Base-by-base conservation (phyloP, 495 filamentous ascomycete genomes). In the Emericellopsis terricola region DNA sequence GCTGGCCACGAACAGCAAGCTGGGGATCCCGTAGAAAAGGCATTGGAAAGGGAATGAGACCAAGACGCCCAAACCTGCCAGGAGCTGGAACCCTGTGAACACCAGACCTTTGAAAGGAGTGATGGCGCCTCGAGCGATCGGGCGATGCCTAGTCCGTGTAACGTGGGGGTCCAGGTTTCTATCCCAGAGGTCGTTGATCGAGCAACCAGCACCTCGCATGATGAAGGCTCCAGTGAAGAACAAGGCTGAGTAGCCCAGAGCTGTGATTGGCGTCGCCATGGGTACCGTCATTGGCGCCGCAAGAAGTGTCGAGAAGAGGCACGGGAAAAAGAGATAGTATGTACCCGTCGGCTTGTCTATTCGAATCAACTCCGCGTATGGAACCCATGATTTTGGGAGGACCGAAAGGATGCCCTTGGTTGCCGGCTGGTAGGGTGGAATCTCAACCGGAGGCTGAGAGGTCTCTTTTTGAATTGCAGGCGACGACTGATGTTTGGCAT, bases 101-200 rank as follows among this genome's bases (percentile, higher is more conserved):
- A 71, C 56, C 5, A 97, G 46, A 19, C 77, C 89, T 6, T 73
- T 59, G 39, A 65, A 59, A 0, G 83, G 81, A 7, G 73, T 78
- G 16, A 94, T 60, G 19, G 89, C 91, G 10, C 77, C 67, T 29
- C 89, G 68, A 5, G 91, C 89, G 46, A 97, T 85, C 3, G 89
- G 89, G 2, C 89, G 79, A 29, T 86, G 68, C 17, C 74, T 73
- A 1, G 89, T 97, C 16, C 89, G 75, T 20, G 71, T 58, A n/a
- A 97, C 89, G 47, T 85, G 71, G 15, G 78, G 81, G 53, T 97
- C 89, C 13, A 97, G 69, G 46, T 92, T 78, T 41, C 82, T 74
- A 56, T 96, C 89, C 86, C 83, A 94, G 29, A 96, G 68, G 50
- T 97, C 89, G 55, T 97, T 96, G 59, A 97, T 89, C 20, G 89